Conservation (phyloP, 345 rosid species). For the Ricinus communis region DNA sequence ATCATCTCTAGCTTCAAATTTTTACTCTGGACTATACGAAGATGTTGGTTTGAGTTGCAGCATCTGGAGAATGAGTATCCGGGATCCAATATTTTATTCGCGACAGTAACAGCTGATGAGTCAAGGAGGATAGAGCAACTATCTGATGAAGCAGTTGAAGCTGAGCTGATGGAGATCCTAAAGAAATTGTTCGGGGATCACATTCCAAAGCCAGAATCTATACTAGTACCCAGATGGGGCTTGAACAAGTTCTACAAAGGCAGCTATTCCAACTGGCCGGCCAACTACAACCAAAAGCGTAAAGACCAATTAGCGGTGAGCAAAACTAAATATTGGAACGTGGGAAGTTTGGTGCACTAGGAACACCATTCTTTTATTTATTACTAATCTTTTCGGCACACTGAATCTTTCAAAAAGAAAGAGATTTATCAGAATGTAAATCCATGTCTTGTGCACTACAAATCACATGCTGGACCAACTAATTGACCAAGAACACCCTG, state of each 20-base stretch:
- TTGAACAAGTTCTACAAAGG: conserved; percentile 28
- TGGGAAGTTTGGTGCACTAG: not conserved
- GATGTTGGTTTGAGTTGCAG: conserved; percentile 4
- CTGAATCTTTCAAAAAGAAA: no score
- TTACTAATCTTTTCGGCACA: no score
- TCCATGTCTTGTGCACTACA: no score
- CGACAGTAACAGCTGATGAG: conserved; percentile 27
- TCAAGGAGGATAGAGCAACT: conserved; percentile 29
- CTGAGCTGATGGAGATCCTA: conserved; percentile 24
- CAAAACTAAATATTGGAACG: no score
- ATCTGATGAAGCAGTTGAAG: conserved; percentile 17
- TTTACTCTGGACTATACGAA: not conserved
- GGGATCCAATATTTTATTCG: conserved; percentile 29
- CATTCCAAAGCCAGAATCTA: conserved; percentile 21
- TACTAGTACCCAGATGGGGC: conserved; percentile 37
- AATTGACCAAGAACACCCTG: no score
- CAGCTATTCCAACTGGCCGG: conserved; percentile 29
- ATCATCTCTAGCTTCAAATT: not conserved
- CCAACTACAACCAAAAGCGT: conserved; percentile 10
- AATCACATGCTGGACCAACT: no score
- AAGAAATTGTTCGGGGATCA: conserved; percentile 25
- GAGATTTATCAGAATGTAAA: no score
- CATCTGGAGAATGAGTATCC: conserved; percentile 31
- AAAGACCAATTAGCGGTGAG: conserved; percentile 24
- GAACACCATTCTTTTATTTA: not conserved